Evolutionary conservation across 306 rosid genomes (phyloP), one percentile per base, ranked within the genome.

Genomic region (Gastrolobium bilobum): DNA sequence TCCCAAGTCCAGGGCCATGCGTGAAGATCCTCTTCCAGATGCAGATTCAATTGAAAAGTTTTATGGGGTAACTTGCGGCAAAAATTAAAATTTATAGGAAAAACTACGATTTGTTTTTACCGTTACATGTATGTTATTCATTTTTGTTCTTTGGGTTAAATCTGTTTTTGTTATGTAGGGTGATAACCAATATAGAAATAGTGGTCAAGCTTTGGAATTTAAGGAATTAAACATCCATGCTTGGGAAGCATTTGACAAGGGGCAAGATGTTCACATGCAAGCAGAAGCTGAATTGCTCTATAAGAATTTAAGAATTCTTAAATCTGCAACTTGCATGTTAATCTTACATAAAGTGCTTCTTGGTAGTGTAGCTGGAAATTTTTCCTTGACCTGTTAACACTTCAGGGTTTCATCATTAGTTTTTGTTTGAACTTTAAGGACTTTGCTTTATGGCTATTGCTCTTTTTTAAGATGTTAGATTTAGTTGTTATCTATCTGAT

Each of bases 331-430:
- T 40, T 50, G 5, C 7, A 31, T 38, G 37, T 10, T 5, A 43
- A 10, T 39, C 20, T 51, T 46, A 52, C 42, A 4, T 51, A 31
- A 31, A 62, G 6, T 61, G 71, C 52, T 75, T 75, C 50, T 46
- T 10, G 6, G 15, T 43, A 33, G 30, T 30, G 2, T 73, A 57
- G 14, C 52, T 43, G 34, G 78, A 56, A 67, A 20, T 20, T 20
- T 20, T 20, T 6, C 7, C 60, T 30, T 60, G 31, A 26, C 60
- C 31, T 44, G 30, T 71, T 54, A 20, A 59, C 34, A 13, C 20
- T 33, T 31, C 2, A 4, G 0, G 5, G 42, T 34, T 11, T 42
- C 54, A 11, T 1, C 30, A 64, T 33, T 33, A 2, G 1, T n/a
- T 46, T 40, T 46, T 44, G 7, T 60, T 38, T 60, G 37, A 33